Evolutionary conservation across 2,329 filamentous ascomycete genomes (phyloP), one percentile per base, ranked within the genome.

Genomic region (Colletotrichum nymphaeae): DNA sequence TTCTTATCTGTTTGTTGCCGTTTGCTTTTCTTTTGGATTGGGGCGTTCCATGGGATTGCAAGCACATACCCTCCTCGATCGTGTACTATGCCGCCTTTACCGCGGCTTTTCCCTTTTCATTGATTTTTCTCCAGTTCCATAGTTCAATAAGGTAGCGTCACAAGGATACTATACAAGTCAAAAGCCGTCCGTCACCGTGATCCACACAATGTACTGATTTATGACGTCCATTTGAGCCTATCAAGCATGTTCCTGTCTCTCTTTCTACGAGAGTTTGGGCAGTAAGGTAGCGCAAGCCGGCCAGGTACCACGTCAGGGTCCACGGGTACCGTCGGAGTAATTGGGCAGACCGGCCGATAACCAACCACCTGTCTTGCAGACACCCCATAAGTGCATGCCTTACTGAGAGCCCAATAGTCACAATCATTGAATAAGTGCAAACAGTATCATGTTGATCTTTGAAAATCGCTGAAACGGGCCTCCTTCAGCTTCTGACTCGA

Each of bases 31-130:
- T 46, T 26, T 64, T 73, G 67, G 67, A 71, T 71, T 62, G 59
- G 56, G 71, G 67, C 67, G 67, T 73, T 69, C 56, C n/a, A 58
- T 37, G 55, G 60, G 65, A 37, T 56, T 66, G 24, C 46, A 46
- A 66, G 71, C 62, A 71, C 71, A 73, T 73, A 73, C 71, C 71
- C 71, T 58, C 60, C 52, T 62, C 62, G 56, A 32, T 56, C 62
- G 49, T 66, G 67, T 73, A 70, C 19, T 28, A 60, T 30, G 62
- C 22, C 12, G 24, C 28, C 22, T 28, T 26, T 62, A 19, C 46
- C 49, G n/a, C 69, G 69, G 56, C 26, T 19, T 57, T 57, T 53
- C 28, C 32, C 35, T 28, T 32, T 1, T 35, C 37, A 28, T 60
- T 57, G 59, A 37, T 57, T 70, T 63, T 24, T 30, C 22, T 37